Percentiles rank a stretch among this genome's conserved stretches.
Evolutionary conservation across 805 yeast species (phyloP).

Genomic region (Suhomyces tanzawaensis): DNA sequence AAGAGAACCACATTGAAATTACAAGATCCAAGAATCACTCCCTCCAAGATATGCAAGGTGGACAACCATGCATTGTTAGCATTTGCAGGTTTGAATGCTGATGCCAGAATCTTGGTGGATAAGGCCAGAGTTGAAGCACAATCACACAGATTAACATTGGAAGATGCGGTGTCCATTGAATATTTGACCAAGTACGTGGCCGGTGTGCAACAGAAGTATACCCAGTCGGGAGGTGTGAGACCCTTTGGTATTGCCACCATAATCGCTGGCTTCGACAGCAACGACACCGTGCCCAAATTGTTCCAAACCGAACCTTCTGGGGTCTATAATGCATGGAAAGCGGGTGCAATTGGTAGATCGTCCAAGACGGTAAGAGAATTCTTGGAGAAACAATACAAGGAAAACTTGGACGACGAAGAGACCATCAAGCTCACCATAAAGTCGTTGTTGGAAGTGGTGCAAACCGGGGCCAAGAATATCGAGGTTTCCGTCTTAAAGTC

Average conservation of each 20-base stretch:
- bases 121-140: slow-evolving; percentile 97
- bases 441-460: slow-evolving; percentile 91
- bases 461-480: slow-evolving; percentile 95
- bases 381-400: slow-evolving; percentile 79
- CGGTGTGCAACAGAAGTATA: slow-evolving; percentile 95
- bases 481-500: slow-evolving; percentile 88
- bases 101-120: slow-evolving; percentile 90
- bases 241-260: slow-evolving; percentile 96
- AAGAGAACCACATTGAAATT: slow-evolving; percentile 91
- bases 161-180: slow-evolving; percentile 89
- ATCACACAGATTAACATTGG: slow-evolving; percentile 88
- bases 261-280: slow-evolving; percentile 92
- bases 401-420: slow-evolving; percentile 61
- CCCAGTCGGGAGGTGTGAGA: slow-evolving; percentile 97
- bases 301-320: slow-evolving; percentile 98
- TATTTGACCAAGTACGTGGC: slow-evolving; percentile 93
- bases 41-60: slow-evolving; percentile 86
- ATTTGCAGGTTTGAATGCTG: slow-evolving; percentile 98
- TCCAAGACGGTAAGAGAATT: slow-evolving; percentile 94
- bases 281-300: slow-evolving; percentile 75
- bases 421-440: slow-evolving; percentile 81
- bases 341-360: slow-evolving; percentile 93
- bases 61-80: slow-evolving; percentile 90
- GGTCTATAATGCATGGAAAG: slow-evolving; percentile 96
- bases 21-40: slow-evolving; percentile 95